phyloP scores from a whole-genome alignment of 345 rosid species.

The Rhodamnia rubescens region DNA sequence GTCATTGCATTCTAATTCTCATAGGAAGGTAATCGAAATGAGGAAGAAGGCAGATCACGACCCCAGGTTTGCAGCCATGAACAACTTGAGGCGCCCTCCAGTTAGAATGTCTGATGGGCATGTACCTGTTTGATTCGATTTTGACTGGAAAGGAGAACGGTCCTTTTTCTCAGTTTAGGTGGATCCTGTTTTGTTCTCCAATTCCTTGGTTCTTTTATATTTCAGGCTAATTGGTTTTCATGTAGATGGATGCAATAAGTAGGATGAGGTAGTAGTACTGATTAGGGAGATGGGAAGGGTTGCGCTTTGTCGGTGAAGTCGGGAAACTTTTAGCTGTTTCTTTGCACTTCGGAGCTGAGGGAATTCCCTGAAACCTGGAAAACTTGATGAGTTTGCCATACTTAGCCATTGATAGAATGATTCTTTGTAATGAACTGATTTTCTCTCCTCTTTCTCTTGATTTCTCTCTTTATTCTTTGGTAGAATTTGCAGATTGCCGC shows the following conservation, averaged over 20 bases:
- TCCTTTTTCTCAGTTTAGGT: conserved; percentile 9
- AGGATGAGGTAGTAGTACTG: background rate
- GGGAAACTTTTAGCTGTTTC: background rate
- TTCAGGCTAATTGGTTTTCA: background rate
- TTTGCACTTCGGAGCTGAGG: background rate
- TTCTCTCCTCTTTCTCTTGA: background rate
- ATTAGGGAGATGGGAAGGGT: background rate
- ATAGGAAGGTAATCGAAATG: conserved; percentile 77
- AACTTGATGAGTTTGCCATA: background rate
- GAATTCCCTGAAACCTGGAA: background rate
- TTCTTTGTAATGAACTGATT: background rate
- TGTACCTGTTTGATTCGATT: conserved; percentile 12
- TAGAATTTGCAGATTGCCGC: background rate
- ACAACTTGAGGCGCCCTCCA: background rate
- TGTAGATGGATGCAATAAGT: background rate
- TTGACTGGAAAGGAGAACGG: conserved; percentile 5
- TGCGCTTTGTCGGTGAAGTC: background rate
- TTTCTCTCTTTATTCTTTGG: background rate
- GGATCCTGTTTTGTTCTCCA: conserved; percentile 5
- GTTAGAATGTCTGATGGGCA: conserved; percentile 4
- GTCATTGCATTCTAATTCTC: conserved; percentile 61
- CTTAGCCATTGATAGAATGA: background rate
- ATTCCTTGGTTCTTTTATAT: background rate
- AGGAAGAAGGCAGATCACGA: conserved; percentile 29
- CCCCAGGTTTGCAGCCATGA: background rate